Conservation (phyloP, 768 basidiomycete species). For the Mycena epipterygia region DNA sequence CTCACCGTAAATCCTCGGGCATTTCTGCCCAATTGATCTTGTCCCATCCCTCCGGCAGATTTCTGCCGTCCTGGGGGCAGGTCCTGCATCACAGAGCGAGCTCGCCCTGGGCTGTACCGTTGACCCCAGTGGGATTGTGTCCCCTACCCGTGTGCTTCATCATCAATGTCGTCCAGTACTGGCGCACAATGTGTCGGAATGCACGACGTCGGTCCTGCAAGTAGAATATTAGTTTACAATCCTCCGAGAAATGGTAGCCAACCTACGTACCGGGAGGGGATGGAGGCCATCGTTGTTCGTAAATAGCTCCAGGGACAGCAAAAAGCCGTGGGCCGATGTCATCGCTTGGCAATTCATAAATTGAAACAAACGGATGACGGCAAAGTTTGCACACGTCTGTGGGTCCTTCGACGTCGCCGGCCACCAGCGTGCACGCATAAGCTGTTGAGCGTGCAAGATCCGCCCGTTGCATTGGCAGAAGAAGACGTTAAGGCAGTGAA, state of each 20-base stretch:
- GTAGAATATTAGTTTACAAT: neutral
- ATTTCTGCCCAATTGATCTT: neutral
- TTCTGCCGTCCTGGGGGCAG: conserved; percentile 14
- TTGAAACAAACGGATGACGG: neutral
- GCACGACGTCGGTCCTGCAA: conserved; percentile 13
- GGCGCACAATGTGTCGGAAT: conserved; percentile 12
- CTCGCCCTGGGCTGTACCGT: conserved; percentile 1
- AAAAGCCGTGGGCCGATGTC: neutral
- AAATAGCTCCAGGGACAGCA: conserved; percentile 6
- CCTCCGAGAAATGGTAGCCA: too few relatives aligned
- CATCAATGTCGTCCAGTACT: conserved; percentile 1
- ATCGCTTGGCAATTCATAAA: conserved; percentile 6
- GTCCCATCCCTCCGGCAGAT: conserved; percentile 23
- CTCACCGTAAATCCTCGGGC: neutral
- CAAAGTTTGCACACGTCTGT: conserved; percentile 3
- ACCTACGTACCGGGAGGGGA: neutral
- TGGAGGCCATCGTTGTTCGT: conserved; percentile 7
- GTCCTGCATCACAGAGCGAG: conserved; percentile 19
- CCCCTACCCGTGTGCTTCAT: conserved; percentile 19
- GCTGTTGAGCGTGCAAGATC: conserved; percentile 7
- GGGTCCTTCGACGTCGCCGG: conserved; percentile 18
- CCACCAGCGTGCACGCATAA: conserved; percentile 23
- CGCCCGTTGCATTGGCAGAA: conserved; percentile 16
- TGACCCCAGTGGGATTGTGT: neutral
- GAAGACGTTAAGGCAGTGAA: neutral